Base-by-base conservation (phyloP, 208 protist genomes). In the Herpetomonas samuelpessoai region DNA sequence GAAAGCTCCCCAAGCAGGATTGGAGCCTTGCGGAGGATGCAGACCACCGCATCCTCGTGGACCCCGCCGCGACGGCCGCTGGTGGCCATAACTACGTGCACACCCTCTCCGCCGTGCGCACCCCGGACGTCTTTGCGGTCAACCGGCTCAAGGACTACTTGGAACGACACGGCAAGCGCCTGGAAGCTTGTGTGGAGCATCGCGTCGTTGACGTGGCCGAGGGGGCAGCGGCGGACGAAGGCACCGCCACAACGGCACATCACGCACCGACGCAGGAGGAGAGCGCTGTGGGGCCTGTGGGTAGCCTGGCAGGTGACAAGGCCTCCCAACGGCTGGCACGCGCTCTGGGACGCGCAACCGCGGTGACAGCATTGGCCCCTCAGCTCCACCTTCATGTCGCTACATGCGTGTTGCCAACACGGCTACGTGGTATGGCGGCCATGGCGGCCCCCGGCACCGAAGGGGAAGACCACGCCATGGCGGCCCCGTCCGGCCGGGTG, bases 101-200 rank as follows among this genome's bases (percentile, higher is more conserved):
- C 74, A 92, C 90, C 16, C 73, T 96, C 19, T 44, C 78, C n/a
- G 73, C 72, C 12, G 84, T 93, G 31, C 78, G 90, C 9, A 59
- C 65, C 25, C 79, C 83, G 0, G 90, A 96, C 50, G 49, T 28
- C 9, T 67, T 73, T 47, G 76, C 74, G 4, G 41, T 72, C 18
- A 46, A 69, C 22, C 79, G 90, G 1, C 62, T 93, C 14, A 65
- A 70, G 2, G 90, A 96, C 71, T 96, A 91, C 64, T 58, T 96
- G n/a, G 86, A 96, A 67, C 83, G 90, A 0, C 77, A 96, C 63
- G 90, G 90, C 38, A 92, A 87, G 61, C 46, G 65, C 10, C 47
- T 81, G 3, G 78, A 88, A 9, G 63, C 49, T 18, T 51, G 59
- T 19, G 16, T 82, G 27, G 27, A 46, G 29, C 59, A 51, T 2